Conservation (phyloP, 2,329 filamentous ascomycete species). For the Exophiala lecanii-corni region DNA sequence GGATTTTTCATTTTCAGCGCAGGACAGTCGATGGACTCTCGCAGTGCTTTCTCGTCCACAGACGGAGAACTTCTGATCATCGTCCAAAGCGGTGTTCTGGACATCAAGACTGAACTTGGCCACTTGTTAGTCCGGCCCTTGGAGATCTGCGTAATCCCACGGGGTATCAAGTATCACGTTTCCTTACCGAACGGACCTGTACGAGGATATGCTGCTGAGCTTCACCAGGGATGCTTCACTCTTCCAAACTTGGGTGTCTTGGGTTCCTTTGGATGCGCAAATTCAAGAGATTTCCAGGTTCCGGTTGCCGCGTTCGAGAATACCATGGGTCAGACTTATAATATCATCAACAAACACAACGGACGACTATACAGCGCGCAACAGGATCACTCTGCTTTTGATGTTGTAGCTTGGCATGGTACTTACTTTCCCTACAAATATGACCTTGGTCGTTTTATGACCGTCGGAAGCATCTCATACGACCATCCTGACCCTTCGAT, state of each 20-base stretch:
- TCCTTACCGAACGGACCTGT: slow-evolving; percentile 57
- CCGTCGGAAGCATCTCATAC: slow-evolving; percentile 65
- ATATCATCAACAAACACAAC: slow-evolving; percentile 60
- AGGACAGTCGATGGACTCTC: slow-evolving; percentile 67
- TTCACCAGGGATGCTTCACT: slow-evolving; percentile 66
- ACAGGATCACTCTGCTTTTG: slow-evolving; percentile 69
- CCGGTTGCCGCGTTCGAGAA: slow-evolving; percentile 65
- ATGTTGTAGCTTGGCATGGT: slow-evolving; percentile 76
- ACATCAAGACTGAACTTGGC: slow-evolving; percentile 73
- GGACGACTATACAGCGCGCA: slow-evolving; percentile 60
- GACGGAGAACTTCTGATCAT: slow-evolving; percentile 76
- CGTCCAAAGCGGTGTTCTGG: slow-evolving; percentile 65
- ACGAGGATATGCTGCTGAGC: slow-evolving; percentile 68
- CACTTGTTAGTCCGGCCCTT: slow-evolving; percentile 67
- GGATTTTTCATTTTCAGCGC: slow-evolving; percentile 78
- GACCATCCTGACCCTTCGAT: slow-evolving; percentile 76
- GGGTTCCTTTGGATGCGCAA: slow-evolving; percentile 67
- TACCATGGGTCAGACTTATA: slow-evolving; percentile 43
- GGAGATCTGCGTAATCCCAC: slow-evolving; percentile 71
- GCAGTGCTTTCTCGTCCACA: slow-evolving; percentile 74
- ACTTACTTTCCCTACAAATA: slow-evolving; percentile 79
- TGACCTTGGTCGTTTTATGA: slow-evolving; percentile 71
- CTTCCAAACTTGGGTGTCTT: slow-evolving; percentile 70
- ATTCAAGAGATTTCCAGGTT: slow-evolving; percentile 68
- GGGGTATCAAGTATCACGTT: slow-evolving; percentile 69